phyloP scores from a whole-genome alignment of 1,284 basidiomycete genomes.

The Ceratorhiza oryzae-sativae region DNA sequence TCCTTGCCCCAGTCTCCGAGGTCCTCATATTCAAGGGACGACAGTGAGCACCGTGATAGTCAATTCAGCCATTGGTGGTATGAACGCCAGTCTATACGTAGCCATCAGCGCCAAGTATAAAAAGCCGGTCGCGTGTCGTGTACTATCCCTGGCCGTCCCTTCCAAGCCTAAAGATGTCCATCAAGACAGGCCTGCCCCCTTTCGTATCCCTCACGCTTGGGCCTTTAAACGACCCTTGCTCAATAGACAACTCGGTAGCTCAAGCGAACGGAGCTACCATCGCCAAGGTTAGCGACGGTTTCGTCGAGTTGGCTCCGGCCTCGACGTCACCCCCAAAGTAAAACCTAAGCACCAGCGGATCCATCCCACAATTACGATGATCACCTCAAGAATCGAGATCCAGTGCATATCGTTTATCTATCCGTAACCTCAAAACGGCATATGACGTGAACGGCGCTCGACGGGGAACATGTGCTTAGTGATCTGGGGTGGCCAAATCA shows the following conservation, averaged over 20 bases:
- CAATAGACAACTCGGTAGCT: background rate
- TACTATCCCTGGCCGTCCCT: conserved; percentile 38
- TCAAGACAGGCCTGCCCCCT: conserved; percentile 5
- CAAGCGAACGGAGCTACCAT: conserved; percentile 2
- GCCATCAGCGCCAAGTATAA: conserved; percentile 35
- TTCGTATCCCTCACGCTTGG: conserved; percentile 9
- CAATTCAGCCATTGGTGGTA: conserved; percentile 36
- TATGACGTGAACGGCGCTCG: conserved; percentile 8
- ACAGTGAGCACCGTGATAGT: conserved; percentile 1
- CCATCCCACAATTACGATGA: conserved; percentile 14
- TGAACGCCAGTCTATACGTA: conserved; percentile 12
- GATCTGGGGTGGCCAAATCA: background rate
- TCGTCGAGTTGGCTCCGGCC: background rate
- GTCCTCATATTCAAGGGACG: background rate
- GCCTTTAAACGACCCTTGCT: background rate
- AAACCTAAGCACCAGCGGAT: conserved; percentile 8
- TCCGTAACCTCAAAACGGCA: background rate
- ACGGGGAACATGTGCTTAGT: background rate
- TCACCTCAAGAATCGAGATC: conserved; percentile 12
- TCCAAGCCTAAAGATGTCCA: conserved; percentile 20
- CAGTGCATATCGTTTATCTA: background rate
- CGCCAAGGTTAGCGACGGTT: conserved; percentile 12
- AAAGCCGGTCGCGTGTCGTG: conserved; percentile 18
- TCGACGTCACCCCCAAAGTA: conserved; percentile 5
- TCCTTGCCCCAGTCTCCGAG: background rate